phyloP scores from a whole-genome alignment of 2,329 filamentous ascomycete species.

The Didymella exigua region DNA sequence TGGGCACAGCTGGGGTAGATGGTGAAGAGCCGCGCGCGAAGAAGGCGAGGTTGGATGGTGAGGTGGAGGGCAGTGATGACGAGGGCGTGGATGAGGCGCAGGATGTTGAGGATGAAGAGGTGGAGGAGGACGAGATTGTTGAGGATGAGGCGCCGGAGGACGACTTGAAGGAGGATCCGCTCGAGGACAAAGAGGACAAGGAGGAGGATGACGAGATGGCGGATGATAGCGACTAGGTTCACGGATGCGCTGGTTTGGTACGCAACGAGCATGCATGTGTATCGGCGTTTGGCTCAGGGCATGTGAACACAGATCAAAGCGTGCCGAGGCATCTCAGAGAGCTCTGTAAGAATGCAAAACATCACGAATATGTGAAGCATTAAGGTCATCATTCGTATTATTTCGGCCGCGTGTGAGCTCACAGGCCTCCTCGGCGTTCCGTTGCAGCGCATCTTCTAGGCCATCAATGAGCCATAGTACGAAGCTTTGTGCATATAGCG shows the following conservation, averaged over 20 bases:
- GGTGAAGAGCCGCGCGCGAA: conserved; percentile 57
- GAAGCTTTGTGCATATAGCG: not conserved
- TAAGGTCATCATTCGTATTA: not conserved
- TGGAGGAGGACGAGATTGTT: conserved; percentile 58
- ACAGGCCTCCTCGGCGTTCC: not conserved
- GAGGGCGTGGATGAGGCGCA: conserved; percentile 47
- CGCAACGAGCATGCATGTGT: conserved; percentile 34
- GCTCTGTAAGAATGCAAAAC: not conserved
- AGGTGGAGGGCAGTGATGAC: conserved; percentile 48
- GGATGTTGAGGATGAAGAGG: conserved; percentile 57
- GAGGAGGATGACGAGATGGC: conserved; percentile 55
- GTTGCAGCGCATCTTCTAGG: not conserved
- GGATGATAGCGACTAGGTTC: conserved; percentile 53
- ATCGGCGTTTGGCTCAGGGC: conserved; percentile 30
- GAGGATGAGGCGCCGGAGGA: conserved; percentile 62
- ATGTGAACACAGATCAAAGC: not conserved
- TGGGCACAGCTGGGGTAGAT: conserved; percentile 18
- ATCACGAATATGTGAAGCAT: not conserved
- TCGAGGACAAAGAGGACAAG: conserved; percentile 53
- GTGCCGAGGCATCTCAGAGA: not conserved
- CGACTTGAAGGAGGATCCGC: conserved; percentile 51
- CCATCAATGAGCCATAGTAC: not conserved
- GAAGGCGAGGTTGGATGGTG: conserved; percentile 49
- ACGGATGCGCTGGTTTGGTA: not conserved
- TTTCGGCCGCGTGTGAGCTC: not conserved